These are phyloP conservation scores for Entamoeba invadens DNA, from an alignment of 208 protist genomes.

Conservation along the genomic window DNA sequence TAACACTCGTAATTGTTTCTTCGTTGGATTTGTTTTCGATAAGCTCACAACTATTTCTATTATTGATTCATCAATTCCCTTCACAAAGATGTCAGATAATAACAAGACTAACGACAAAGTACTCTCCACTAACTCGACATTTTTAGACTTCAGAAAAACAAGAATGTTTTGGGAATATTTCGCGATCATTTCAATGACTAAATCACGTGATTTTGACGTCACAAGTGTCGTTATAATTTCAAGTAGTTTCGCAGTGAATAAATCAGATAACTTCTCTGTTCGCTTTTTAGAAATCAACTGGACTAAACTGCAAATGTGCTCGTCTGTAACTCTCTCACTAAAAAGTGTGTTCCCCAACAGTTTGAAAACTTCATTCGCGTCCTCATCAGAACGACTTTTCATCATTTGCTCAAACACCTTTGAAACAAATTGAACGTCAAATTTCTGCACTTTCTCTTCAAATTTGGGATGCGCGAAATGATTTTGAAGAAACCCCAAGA, in stretches of 20 bases:
- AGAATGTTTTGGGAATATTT: not conserved
- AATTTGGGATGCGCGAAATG: not conserved
- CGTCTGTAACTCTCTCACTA: not conserved
- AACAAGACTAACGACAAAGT: not conserved
- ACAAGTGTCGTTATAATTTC: not conserved
- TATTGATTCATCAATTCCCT: not conserved
- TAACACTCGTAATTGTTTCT: not conserved
- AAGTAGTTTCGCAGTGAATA: not conserved
- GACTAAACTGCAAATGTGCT: not conserved
- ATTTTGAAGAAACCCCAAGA: not conserved
- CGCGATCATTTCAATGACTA: not conserved
- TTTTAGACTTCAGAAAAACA: not conserved
- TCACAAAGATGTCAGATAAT: not conserved
- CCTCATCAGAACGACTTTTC: not conserved
- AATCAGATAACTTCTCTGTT: not conserved
- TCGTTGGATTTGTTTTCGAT: not conserved
- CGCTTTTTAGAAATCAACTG: not conserved
- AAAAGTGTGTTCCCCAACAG: not conserved
- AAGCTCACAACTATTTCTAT: not conserved
- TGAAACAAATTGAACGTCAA: not conserved
- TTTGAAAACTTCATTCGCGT: not conserved
- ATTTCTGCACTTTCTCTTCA: not conserved
- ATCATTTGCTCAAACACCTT: not conserved
- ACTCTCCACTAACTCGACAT: not conserved
- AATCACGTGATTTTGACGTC: not conserved